A percentile compares a stretch with the other conserved stretches of the same genome.
Conservation (phyloP, 2,329 filamentous ascomycete species). For the Stemphylium vesicarium region DNA sequence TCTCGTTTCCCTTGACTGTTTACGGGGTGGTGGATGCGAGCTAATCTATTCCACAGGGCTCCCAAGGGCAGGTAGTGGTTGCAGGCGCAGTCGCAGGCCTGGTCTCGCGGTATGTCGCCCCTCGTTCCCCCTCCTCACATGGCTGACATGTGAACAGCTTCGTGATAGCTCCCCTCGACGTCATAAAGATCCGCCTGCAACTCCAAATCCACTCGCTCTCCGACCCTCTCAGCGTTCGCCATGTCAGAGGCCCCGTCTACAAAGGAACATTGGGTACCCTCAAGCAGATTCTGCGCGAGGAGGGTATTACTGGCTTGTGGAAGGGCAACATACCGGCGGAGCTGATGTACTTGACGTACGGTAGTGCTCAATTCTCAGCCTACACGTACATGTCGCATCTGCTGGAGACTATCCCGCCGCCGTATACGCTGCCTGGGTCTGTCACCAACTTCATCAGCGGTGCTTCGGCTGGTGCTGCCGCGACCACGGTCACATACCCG, state of each 20-base stretch:
- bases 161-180: conserved; percentile 92
- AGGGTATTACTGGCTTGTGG: conserved; percentile 88
- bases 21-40: background rate
- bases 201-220: conserved; percentile 86
- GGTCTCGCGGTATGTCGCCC: conserved; percentile 76
- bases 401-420: conserved; percentile 61
- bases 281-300: conserved; percentile 75
- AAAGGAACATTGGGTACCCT: conserved; percentile 80
- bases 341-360: conserved; percentile 90
- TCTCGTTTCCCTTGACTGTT: background rate
- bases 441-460: conserved; percentile 83
- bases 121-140: background rate
- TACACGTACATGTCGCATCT: conserved; percentile 78
- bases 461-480: conserved; percentile 79
- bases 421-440: conserved; percentile 64
- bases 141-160: conserved; percentile 64
- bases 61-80: conserved; percentile 68
- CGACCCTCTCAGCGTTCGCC: conserved; percentile 67
- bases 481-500: conserved; percentile 87
- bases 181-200: conserved; percentile 97
- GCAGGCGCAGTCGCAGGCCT: conserved; percentile 79
- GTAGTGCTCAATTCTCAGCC: conserved; percentile 84
- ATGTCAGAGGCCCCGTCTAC: conserved; percentile 60
- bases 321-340: conserved; percentile 98
- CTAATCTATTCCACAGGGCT: conserved; percentile 58